Conservation (phyloP, 2,329 filamentous ascomycete genomes). For the Exophiala sp. region DNA sequence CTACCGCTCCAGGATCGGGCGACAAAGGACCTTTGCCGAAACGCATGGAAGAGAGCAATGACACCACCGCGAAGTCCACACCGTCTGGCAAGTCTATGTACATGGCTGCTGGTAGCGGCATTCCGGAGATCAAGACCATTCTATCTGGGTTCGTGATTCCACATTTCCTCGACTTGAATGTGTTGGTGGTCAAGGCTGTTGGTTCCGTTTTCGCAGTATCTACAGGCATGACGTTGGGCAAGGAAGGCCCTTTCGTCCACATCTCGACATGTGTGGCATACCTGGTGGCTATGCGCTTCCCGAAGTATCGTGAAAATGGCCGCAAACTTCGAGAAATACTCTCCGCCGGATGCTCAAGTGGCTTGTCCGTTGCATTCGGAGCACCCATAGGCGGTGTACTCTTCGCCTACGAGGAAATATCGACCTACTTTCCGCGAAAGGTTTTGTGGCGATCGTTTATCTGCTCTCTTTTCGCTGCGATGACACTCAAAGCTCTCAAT, state of each 20-base stretch:
- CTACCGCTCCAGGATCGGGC: slow-evolving; percentile 34
- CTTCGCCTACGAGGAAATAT: slow-evolving; percentile 60
- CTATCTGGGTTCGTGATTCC: slow-evolving; percentile 60
- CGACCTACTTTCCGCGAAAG: slow-evolving; percentile 52
- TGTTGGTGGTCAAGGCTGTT: slow-evolving; percentile 56
- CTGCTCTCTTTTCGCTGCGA: slow-evolving; percentile 55
- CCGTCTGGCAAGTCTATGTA: slow-evolving; percentile 52
- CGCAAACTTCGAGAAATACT: slow-evolving; percentile 54
- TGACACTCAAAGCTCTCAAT: slow-evolving; percentile 56
- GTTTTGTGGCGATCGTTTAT: slow-evolving; percentile 60
- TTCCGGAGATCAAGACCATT: slow-evolving; percentile 62
- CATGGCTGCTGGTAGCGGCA: slow-evolving; percentile 57
- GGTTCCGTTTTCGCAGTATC: slow-evolving; percentile 58
- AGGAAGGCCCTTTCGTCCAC: slow-evolving; percentile 62
- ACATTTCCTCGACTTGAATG: slow-evolving; percentile 54
- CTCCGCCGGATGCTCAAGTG: slow-evolving; percentile 54
- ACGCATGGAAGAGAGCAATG: slow-evolving; percentile 43
- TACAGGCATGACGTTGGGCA: slow-evolving; percentile 59
- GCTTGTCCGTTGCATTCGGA: slow-evolving; percentile 59
- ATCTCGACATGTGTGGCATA: slow-evolving; percentile 58
- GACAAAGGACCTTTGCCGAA: slow-evolving; percentile 44
- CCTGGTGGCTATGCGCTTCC: slow-evolving; percentile 50
- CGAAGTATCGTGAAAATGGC: slow-evolving; percentile 57
- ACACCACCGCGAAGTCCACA: slow-evolving; percentile 38
- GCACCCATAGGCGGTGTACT: slow-evolving; percentile 61